Evolutionary conservation across 176 grass and related monocot genomes (phyloP).

Genomic region (Paspalum notatum): DNA sequence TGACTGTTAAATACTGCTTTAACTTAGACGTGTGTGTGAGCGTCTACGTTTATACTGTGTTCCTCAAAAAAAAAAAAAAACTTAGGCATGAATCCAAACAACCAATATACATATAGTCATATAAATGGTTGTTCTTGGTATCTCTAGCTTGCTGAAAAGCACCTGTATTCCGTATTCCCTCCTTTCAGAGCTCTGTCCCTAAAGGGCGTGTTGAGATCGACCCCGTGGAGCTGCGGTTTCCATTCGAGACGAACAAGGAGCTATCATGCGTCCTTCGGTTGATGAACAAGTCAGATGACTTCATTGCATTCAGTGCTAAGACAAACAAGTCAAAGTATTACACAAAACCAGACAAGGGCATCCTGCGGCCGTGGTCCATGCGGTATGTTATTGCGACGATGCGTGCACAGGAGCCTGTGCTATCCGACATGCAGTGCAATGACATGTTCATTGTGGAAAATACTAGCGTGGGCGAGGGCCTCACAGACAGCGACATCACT

Average conservation of each 20-base stretch:
- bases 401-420: background rate
- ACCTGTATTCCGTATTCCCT: no score
- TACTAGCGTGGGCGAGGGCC: background rate
- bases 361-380: conserved; percentile 8
- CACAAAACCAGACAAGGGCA: background rate
- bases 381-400: background rate
- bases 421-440: background rate
- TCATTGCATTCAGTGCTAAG: background rate
- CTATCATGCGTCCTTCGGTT: background rate
- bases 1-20: no score
- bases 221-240: background rate
- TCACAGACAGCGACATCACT: no score
- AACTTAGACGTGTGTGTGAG: no score
- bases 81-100: no score
- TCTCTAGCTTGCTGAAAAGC: no score
- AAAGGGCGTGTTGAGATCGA: background rate
- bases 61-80: no score
- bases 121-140: no score
- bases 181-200: background rate
- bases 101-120: no score
- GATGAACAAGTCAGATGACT: background rate
- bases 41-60: no score
- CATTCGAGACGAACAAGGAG: background rate
- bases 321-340: background rate
- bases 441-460: background rate